phyloP scores from a whole-genome alignment of 306 rosid genomes.

The Datisca glomerata region DNA sequence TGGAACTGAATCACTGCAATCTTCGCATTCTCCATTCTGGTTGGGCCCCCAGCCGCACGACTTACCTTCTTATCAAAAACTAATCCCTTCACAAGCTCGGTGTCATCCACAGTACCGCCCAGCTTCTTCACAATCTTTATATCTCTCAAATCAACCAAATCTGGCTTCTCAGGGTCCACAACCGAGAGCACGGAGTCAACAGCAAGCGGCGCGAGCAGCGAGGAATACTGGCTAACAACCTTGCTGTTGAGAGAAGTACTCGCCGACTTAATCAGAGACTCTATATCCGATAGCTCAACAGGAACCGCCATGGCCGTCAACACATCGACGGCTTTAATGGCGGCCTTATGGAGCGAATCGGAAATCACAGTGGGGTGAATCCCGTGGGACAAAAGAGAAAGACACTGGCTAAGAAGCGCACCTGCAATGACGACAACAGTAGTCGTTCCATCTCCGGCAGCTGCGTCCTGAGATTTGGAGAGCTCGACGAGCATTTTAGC shows the following conservation, averaged over 20 bases:
- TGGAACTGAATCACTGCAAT: constrained; percentile 96
- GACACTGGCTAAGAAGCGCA: constrained; percentile 58
- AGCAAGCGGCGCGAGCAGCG: constrained; percentile 82
- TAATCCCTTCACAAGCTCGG: constrained; percentile 62
- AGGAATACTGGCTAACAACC: constrained; percentile 91
- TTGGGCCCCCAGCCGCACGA: constrained; percentile 97
- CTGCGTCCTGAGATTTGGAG: constrained; percentile 85
- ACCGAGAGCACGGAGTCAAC: constrained; percentile 80
- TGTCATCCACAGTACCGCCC: constrained; percentile 88
- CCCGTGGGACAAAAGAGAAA: constrained; percentile 62
- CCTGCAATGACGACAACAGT: constrained; percentile 94
- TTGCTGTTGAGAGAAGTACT: constrained; percentile 88
- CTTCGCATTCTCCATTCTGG: constrained; percentile 82
- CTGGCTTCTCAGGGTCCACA: constrained; percentile 51
- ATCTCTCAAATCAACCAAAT: constrained; percentile 77
- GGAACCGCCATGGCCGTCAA: constrained; percentile 95
- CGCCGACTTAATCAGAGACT: constrained; percentile 74
- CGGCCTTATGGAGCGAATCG: constrained; percentile 69
- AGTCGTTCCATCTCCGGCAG: constrained; percentile 95
- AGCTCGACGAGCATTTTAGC: constrained; percentile 98
- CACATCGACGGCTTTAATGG: constrained; percentile 67
- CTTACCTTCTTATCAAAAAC: constrained; percentile 91
- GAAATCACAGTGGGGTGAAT: constrained; percentile 85
- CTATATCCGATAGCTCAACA: constrained; percentile 77
- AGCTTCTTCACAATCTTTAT: constrained; percentile 90